Evolutionary conservation across 495 filamentous ascomycete genomes (phyloP), one percentile per base, ranked within the genome.

Genomic region (Daldinia decipiens): DNA sequence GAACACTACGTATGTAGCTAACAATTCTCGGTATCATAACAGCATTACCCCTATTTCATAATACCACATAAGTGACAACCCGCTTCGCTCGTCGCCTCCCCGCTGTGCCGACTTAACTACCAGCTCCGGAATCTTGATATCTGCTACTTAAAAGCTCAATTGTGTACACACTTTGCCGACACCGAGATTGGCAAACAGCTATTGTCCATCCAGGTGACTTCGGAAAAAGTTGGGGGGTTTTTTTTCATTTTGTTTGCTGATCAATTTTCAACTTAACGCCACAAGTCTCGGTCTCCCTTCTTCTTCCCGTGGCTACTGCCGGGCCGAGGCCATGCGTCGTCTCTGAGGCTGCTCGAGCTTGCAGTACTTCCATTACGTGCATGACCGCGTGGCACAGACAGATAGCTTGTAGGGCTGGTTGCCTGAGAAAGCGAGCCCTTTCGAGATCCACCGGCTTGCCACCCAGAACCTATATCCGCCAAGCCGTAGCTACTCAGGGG

Each of bases 371-470:
- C 60, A 32, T 54, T 70, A 21, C 66, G 64, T 8, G 50, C 67
- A 15, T 68, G 74, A 9, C 71, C 59, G 52, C 78, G 83, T 1
- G 93, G 93, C 32, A 97, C 89, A 7, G 92, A 90, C 45, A 97
- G 79, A 79, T 93, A 97, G 7, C 92, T 91, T 8, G 93, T 92
- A 65, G 90, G 91, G 0, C 91, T 91, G 74, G 93, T 93, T 2
- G 92, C 91, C 26, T 85, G 80, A 26, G 83, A 70, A 43, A 79
- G 55, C 24, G 84, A 75, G 61, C 85, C 86, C 70, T 79, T 79
- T 59, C 86, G 75, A 6, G 81, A 80, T 2, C 82, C 79, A 7
- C 79, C 78, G 19, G 72, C 71, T 59, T 80, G 78, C 81, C 81
- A 84, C 1, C 80, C 81, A 12, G 77, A 63, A 5, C 75, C 66